A percentile compares a stretch with the other conserved stretches of the same genome.
phyloP scores from a whole-genome alignment of 768 basidiomycete genomes.

The Boletus rufocinnamomeus region DNA sequence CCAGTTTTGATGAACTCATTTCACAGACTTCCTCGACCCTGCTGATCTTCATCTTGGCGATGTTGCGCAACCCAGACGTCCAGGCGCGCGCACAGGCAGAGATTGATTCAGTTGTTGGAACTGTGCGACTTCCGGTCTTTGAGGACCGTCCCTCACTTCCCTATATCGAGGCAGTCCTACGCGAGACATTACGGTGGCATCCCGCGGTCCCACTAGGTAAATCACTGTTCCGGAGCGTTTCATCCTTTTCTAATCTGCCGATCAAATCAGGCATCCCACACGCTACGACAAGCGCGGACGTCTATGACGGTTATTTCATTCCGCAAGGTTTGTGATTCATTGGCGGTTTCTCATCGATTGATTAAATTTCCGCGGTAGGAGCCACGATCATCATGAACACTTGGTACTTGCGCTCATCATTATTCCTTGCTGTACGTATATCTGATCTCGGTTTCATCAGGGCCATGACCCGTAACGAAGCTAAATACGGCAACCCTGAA shows the following conservation, averaged over 20 bases:
- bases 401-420: slow-evolving; percentile 14
- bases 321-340: slow-evolving; percentile 45
- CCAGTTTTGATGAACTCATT: neutral
- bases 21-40: slow-evolving; percentile 36
- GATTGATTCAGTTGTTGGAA: slow-evolving; percentile 36
- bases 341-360: neutral
- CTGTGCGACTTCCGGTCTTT: slow-evolving; percentile 33
- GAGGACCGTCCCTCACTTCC: slow-evolving; percentile 31
- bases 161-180: slow-evolving; percentile 32
- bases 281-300: slow-evolving; percentile 39
- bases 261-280: slow-evolving; percentile 35
- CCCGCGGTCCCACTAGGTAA: slow-evolving; percentile 38
- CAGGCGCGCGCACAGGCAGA: slow-evolving; percentile 42
- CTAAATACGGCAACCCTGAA: slow-evolving; percentile 36
- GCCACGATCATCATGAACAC: slow-evolving; percentile 34
- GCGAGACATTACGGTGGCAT: slow-evolving; percentile 40
- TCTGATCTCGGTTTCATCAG: slow-evolving; percentile 12
- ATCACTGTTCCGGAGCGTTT: neutral
- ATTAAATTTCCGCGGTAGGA: slow-evolving; percentile 14
- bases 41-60: slow-evolving; percentile 36
- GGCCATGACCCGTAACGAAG: slow-evolving; percentile 38
- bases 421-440: neutral
- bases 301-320: slow-evolving; percentile 53
- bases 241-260: neutral
- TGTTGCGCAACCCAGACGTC: slow-evolving; percentile 40